Percentiles rank a stretch among this genome's conserved stretches.
These are phyloP conservation scores for Musa acuminata DNA, from an alignment of 176 grass and related monocot species.

Conservation along the genomic window DNA sequence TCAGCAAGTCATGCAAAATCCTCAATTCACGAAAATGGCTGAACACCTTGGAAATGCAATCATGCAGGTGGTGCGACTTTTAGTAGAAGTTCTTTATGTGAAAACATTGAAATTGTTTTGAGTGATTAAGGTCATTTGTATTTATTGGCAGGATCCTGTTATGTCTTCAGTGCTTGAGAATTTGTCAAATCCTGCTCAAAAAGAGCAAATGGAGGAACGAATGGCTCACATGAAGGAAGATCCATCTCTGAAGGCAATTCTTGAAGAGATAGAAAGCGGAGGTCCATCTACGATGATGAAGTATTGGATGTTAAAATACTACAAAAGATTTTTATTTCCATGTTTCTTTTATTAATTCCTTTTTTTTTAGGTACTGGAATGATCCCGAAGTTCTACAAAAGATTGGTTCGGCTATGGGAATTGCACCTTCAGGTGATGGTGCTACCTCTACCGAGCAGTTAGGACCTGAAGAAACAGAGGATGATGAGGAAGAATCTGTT, in stretches of 20 bases:
- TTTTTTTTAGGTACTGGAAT: slow-evolving; percentile 77
- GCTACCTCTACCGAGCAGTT: slow-evolving; percentile 4
- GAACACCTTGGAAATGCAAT: slow-evolving; percentile 78
- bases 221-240: slow-evolving; percentile 78
- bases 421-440: slow-evolving; percentile 29
- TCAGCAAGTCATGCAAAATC: slow-evolving; percentile 96
- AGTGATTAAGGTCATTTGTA: neutral
- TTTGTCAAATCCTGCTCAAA: slow-evolving; percentile 60
- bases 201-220: slow-evolving; percentile 68
- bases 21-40: slow-evolving; percentile 82
- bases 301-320: slow-evolving; percentile 21
- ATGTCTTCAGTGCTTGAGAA: slow-evolving; percentile 69
- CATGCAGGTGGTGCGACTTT: slow-evolving; percentile 45
- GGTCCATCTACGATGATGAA: slow-evolving; percentile 94
- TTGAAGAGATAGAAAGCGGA: slow-evolving; percentile 91
- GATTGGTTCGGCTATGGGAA: slow-evolving; percentile 74
- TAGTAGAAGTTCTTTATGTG: neutral
- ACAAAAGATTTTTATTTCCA: slow-evolving; percentile 2
- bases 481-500: slow-evolving; percentile 78
- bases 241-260: slow-evolving; percentile 66
- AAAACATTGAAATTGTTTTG: neutral
- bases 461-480: slow-evolving; percentile 35
- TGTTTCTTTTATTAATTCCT: neutral
- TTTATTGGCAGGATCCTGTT: slow-evolving; percentile 46
- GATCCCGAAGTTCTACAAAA: slow-evolving; percentile 88